phyloP scores from a whole-genome alignment of 352 stramenopile species.

The Pythium rhizo-oryzae region DNA sequence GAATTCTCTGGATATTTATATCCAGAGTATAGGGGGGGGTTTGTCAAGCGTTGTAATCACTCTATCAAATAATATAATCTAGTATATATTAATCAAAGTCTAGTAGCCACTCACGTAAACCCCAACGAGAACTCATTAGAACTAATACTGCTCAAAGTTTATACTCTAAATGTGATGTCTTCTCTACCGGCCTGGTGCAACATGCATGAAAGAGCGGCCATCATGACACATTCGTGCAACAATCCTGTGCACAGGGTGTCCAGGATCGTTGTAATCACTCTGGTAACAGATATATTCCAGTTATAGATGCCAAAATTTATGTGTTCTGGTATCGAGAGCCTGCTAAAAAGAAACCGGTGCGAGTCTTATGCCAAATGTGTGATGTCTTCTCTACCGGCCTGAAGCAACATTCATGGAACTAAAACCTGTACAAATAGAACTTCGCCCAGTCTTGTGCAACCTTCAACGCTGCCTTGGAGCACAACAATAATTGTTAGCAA shows the following conservation, averaged over 20 bases:
- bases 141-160: background rate
- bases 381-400: too few species aligned
- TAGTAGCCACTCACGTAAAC: background rate
- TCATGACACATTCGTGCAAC: background rate
- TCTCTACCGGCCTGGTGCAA: background rate
- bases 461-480: too few species aligned
- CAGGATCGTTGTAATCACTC: background rate
- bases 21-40: slow-evolving; percentile 1
- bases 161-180: background rate
- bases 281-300: too few species aligned
- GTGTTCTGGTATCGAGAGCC: too few species aligned
- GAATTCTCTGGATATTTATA: background rate
- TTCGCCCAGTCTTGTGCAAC: too few species aligned
- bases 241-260: background rate
- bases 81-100: background rate
- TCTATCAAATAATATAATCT: background rate
- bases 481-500: too few species aligned
- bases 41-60: background rate
- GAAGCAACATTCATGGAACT: too few species aligned
- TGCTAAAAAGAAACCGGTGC: too few species aligned
- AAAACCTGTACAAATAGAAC: too few species aligned
- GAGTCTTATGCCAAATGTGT: too few species aligned
- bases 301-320: too few species aligned
- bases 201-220: background rate
- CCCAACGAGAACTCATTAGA: background rate